Conservation (phyloP, 1,139 yeast genomes). For the Nadsonia commutata region DNA sequence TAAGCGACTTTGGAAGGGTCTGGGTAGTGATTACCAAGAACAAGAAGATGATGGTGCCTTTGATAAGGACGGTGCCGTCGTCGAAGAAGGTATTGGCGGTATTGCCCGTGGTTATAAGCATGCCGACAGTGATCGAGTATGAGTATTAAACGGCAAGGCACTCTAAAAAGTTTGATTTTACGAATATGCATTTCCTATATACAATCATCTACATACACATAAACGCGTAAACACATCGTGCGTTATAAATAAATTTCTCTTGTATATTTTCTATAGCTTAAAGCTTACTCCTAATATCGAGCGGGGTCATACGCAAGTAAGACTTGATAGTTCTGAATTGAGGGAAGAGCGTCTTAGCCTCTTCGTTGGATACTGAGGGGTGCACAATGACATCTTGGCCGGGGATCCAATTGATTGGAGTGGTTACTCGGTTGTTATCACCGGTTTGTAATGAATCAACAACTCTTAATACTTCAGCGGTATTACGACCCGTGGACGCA, state of each 20-base stretch:
- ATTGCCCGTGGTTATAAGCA: slow-evolving; percentile 73
- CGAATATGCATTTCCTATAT: no score
- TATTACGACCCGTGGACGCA: slow-evolving; percentile 77
- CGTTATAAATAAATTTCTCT: no score
- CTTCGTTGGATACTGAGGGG: slow-evolving; percentile 55
- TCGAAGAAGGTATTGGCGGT: slow-evolving; percentile 75
- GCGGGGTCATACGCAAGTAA: slow-evolving; percentile 49
- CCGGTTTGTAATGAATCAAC: slow-evolving; percentile 68
- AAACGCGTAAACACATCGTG: no score
- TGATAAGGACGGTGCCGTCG: slow-evolving; percentile 32
- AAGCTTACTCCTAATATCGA: slow-evolving; percentile 11
- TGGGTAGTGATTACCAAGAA: slow-evolving; percentile 62
- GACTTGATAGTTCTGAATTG: slow-evolving; percentile 66
- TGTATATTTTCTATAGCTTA: no score
- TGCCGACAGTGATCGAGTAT: slow-evolving; percentile 10
- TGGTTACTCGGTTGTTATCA: slow-evolving; percentile 57
- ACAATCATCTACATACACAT: no score
- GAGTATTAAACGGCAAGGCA: no score
- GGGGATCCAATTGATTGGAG: slow-evolving; percentile 78
- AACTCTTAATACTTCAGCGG: slow-evolving; percentile 73
- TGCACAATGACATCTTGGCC: slow-evolving; percentile 81
- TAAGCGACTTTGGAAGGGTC: slow-evolving; percentile 67
- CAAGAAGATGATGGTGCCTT: slow-evolving; percentile 22
- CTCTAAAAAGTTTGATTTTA: no score
- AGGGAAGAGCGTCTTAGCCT: slow-evolving; percentile 61